phyloP scores from a whole-genome alignment of 331 rosid genomes.

The Rhamnella rubrinervis region DNA sequence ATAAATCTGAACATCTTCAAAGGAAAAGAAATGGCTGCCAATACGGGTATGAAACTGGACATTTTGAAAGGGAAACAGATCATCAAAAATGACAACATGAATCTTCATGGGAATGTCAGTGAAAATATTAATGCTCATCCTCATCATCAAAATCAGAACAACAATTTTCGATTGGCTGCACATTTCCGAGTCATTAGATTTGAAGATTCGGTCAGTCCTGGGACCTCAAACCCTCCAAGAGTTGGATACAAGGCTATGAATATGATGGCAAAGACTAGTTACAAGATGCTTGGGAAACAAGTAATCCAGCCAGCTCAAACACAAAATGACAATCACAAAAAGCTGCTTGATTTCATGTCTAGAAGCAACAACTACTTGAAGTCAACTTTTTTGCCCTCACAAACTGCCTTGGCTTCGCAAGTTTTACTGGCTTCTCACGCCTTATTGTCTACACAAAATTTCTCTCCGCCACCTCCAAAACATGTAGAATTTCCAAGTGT shows the following conservation, averaged over 20 bases:
- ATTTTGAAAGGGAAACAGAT: background rate
- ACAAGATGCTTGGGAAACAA: background rate
- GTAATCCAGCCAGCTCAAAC: slow-evolving; percentile 18
- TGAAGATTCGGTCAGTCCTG: slow-evolving; percentile 10
- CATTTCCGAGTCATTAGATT: slow-evolving; percentile 17
- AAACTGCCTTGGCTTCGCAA: slow-evolving; percentile 9
- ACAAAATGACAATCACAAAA: background rate
- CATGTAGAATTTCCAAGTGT: too few relatives aligned
- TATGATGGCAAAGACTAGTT: slow-evolving; percentile 6
- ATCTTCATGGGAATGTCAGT: background rate
- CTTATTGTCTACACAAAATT: too few relatives aligned
- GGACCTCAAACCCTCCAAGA: slow-evolving; percentile 3
- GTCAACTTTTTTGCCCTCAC: slow-evolving; percentile 2
- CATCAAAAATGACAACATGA: background rate
- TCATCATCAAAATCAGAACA: background rate
- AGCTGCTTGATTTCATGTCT: background rate
- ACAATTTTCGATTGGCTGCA: slow-evolving; percentile 14
- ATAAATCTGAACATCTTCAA: background rate
- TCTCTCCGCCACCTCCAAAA: too few relatives aligned
- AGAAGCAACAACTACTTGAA: slow-evolving; percentile 3
- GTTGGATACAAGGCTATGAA: slow-evolving; percentile 15
- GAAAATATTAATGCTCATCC: background rate
- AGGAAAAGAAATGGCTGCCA: background rate
- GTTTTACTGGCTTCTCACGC: background rate
- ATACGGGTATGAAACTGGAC: background rate